Percentiles rank a stretch among this genome's conserved stretches.
These are phyloP conservation scores for Penicillium pulvis DNA, from an alignment of 495 filamentous ascomycete genomes.

Conservation along the genomic window DNA sequence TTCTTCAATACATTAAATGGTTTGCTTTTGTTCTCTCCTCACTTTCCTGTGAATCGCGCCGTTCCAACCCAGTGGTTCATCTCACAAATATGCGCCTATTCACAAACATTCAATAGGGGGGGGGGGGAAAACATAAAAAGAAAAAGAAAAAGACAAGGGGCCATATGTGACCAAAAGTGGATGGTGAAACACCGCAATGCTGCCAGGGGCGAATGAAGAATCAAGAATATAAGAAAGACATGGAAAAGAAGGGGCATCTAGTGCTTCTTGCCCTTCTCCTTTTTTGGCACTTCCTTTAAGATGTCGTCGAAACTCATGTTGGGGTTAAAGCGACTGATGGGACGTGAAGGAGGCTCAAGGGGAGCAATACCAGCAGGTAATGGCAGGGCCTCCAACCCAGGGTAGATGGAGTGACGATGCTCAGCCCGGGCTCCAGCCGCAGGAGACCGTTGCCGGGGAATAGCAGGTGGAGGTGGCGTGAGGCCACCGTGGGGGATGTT, in stretches of 20 bases:
- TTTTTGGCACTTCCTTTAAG: conserved; percentile 47
- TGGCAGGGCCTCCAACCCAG: conserved; percentile 54
- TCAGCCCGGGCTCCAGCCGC: conserved; percentile 30
- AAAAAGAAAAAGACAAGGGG: conserved; percentile 12
- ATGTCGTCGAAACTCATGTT: conserved; percentile 59
- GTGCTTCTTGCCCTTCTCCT: conserved; percentile 43
- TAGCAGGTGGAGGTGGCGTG: conserved; percentile 39
- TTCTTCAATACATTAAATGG: conserved; percentile 25
- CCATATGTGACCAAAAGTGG: background rate
- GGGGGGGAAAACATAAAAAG: conserved; percentile 12
- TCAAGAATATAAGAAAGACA: conserved; percentile 10
- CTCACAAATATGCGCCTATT: conserved; percentile 38
- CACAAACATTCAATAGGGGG: conserved; percentile 24
- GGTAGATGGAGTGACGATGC: conserved; percentile 48
- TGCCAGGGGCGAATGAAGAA: conserved; percentile 3
- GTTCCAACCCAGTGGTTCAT: conserved; percentile 29
- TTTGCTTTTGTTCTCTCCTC: conserved; percentile 24
- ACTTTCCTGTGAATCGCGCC: conserved; percentile 32
- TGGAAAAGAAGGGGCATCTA: conserved; percentile 15
- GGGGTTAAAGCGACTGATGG: conserved; percentile 47
- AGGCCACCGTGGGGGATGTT: conserved; percentile 34
- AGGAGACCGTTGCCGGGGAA: conserved; percentile 49
- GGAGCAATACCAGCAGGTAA: conserved; percentile 53
- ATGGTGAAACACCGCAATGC: background rate
- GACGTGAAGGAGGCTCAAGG: conserved; percentile 44